Evolutionary conservation across 2,329 filamentous ascomycete species (phyloP), one percentile per base, ranked within the genome.

Genomic region (Chaetomium strumarium): DNA sequence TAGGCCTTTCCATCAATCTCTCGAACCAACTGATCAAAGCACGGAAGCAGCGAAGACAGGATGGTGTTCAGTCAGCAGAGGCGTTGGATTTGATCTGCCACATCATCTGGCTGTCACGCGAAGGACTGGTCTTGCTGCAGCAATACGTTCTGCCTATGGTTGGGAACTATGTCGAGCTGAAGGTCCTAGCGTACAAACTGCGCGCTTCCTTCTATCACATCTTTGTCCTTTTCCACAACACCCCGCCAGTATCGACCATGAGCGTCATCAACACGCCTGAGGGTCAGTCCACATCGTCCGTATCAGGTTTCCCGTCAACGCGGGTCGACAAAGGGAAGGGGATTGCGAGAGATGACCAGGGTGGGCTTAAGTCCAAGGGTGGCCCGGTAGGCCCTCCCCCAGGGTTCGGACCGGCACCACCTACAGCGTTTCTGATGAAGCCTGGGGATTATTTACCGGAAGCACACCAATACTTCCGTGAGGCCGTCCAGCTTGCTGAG

Each of bases 201-300:
- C 85, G 90, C 55, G 93, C 93, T 14, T 95, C 90, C 17, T 95
- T 97, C 67, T 93, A 95, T 63, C 92, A 99, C 72, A 90, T 99
- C 60, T 96, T 96, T 68, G 93, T 95, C 49, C 79, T 97, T 12
- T 97, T 96, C 66, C 90, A 96, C 73, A 96, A 96, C 70, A 83
- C 89, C 49, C 92, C 92, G 0, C 78, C 86, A 0, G 80, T 96
- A 52, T 85, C 84, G 41, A 74, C 77, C 34, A 77, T 81, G 63
- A 77, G 77, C 17, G 72, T 79, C 54, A 72, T 79, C 54, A 72
- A 75, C 57, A 75, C 74, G 0, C 73, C 76, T 12, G 75, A 78
- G 46, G 62, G 66, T 3, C 66, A 72, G 44, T 70, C 68, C 13
- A 68, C 56, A 6, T 58, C 64, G 5, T 63, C 66, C 9, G 52